Evolutionary conservation across 345 rosid genomes (phyloP).

Genomic region (Citrus glauca): DNA sequence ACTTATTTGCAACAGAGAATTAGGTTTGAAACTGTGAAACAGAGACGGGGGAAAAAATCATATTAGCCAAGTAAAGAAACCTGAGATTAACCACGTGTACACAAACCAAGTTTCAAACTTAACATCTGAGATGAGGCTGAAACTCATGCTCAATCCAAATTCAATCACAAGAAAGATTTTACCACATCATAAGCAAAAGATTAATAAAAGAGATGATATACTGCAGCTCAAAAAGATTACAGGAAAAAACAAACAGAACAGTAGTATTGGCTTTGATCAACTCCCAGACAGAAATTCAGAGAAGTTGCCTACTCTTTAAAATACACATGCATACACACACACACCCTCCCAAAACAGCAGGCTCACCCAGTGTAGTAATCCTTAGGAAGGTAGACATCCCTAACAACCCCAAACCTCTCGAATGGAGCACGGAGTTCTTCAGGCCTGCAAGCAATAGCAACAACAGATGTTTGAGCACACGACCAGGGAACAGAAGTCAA

Average conservation of each 20-base stretch:
- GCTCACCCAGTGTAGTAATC: conserved; percentile 92
- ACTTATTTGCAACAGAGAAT: background rate
- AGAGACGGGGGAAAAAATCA: background rate
- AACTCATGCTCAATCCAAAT: background rate
- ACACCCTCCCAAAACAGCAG: background rate
- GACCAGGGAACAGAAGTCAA: background rate
- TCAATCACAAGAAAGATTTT: background rate
- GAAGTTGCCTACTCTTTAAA: background rate
- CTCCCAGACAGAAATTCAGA: background rate
- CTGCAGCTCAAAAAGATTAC: background rate
- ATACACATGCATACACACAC: background rate
- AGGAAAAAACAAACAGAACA: background rate
- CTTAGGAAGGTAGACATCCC: conserved; percentile 90
- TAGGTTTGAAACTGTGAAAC: background rate
- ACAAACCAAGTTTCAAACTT: background rate
- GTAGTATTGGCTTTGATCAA: background rate
- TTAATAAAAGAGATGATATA: background rate
- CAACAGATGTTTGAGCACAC: background rate
- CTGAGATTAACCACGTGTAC: background rate
- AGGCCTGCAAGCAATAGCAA: conserved; percentile 43
- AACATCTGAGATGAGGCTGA: background rate
- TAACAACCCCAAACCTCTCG: conserved; percentile 83
- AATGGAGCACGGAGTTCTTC: conserved; percentile 86
- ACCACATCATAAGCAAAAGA: background rate
- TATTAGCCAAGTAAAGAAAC: background rate